Evolutionary conservation across 108 stramenopile species (phyloP), one percentile per base, ranked within the genome.

Genomic region (Fragilaria crotonensis): DNA sequence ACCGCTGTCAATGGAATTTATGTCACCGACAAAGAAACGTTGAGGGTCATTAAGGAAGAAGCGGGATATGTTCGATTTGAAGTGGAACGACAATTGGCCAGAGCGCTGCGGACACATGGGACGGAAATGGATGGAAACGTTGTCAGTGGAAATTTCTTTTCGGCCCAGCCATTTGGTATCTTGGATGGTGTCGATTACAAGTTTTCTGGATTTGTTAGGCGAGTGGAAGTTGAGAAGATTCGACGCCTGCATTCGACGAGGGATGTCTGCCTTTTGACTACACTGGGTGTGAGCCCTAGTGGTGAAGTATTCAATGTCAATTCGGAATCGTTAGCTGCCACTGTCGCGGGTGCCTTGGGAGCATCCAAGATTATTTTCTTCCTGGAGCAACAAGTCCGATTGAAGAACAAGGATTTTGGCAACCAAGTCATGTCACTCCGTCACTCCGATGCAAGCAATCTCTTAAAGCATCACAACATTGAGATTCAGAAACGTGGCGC

Each of bases 281-380:
- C 89, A 20, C 68, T 96, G 2, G 95, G 93, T 23, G 89, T 92
- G 28, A 89, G 87, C 67, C 85, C 92, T 17, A 84, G 78, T 22
- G 96, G 96, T 17, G 95, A 96, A 64, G 89, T 94, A 9, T 96
- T 93, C 73, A 94, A 96, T 68, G 93, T 94, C 59, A 87, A 87
- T 61, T 88, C 88, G 25, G 91, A 93, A 57, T 67, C 69, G 48
- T 54, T 95, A 17, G 93, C 95, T 7, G 86, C 91, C 1, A 57
- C 62, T 18, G 89, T 75, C 5, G 94, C 90, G 1, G 84, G 84
- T 30, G 74, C 85, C 5, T 36, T 97, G 45, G 73, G 70, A 17
- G 95, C 96, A 18, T 73, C 72, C 52, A 97, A 97, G 69, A 66
- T 96, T 26, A 77, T 97, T 33, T 97, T 83, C 72, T 85, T 95